Percentiles rank a stretch among this genome's conserved stretches.
phyloP scores from a whole-genome alignment of 305 asterid genomes.

The Vinca major region DNA sequence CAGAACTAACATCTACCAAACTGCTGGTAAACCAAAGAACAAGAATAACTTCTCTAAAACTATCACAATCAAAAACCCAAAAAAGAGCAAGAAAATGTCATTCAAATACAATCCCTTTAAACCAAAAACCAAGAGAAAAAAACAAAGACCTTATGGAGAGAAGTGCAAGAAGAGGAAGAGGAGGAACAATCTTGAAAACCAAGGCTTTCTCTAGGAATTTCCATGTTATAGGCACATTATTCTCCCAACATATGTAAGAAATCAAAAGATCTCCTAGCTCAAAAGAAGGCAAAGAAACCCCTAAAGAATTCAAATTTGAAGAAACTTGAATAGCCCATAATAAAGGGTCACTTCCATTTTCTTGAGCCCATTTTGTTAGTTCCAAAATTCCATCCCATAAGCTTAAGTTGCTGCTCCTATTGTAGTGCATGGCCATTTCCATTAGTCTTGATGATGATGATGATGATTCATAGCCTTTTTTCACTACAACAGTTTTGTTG shows the following conservation, averaged over 20 bases:
- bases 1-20: no score
- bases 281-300: slow-evolving; percentile 59
- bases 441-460: slow-evolving; percentile 18
- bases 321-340: slow-evolving; percentile 78
- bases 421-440: slow-evolving; percentile 32
- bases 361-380: slow-evolving; percentile 65
- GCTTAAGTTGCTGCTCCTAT: slow-evolving; percentile 26
- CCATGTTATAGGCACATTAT: slow-evolving; percentile 84
- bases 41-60: background rate
- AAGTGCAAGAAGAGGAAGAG: slow-evolving; percentile 67
- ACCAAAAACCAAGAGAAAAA: background rate
- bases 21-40: no score
- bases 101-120: background rate
- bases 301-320: slow-evolving; percentile 52
- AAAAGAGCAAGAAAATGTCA: background rate
- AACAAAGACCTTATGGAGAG: slow-evolving; percentile 59
- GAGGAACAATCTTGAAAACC: slow-evolving; percentile 66
- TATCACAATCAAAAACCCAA: background rate
- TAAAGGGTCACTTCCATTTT: slow-evolving; percentile 63
- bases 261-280: slow-evolving; percentile 63
- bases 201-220: slow-evolving; percentile 80
- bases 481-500: slow-evolving; percentile 18
- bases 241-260: slow-evolving; percentile 87
- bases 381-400: slow-evolving; percentile 59
- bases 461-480: background rate